These are phyloP conservation scores for Fusarium goolgardi DNA, from an alignment of 2,329 filamentous ascomycete genomes.

Conservation along the genomic window DNA sequence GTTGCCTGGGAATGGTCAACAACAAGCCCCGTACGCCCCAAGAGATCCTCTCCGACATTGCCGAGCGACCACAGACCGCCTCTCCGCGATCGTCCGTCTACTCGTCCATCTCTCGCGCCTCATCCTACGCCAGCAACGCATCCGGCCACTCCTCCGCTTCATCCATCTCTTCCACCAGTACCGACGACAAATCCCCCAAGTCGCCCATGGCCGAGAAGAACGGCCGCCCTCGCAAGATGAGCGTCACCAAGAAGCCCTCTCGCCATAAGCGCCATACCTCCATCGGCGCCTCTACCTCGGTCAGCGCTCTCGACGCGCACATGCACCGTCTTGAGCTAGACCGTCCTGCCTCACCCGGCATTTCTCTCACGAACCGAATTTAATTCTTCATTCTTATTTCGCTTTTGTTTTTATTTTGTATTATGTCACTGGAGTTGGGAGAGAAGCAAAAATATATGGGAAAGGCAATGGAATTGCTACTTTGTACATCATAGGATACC, in stretches of 20 bases:
- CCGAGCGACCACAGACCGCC: constrained; percentile 33
- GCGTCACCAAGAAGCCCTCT: constrained; percentile 43
- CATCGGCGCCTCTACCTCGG: constrained; percentile 36
- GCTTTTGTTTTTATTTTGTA: neutral
- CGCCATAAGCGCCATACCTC: constrained; percentile 44
- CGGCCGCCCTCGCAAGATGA: constrained; percentile 48
- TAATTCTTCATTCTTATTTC: constrained; percentile 16
- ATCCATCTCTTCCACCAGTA: constrained; percentile 41
- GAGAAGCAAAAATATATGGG: neutral
- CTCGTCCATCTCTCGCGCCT: constrained; percentile 46
- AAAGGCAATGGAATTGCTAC: constrained; percentile 23
- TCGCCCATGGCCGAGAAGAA: constrained; percentile 40
- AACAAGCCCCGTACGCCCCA: constrained; percentile 44
- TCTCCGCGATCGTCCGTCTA: constrained; percentile 33
- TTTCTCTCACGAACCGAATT: constrained; percentile 46
- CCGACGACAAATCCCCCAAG: constrained; percentile 41
- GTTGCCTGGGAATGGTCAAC: constrained; percentile 40
- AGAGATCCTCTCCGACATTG: constrained; percentile 48
- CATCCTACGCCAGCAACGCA: constrained; percentile 44
- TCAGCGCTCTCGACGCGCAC: constrained; percentile 39
- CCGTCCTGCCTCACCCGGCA: constrained; percentile 46
- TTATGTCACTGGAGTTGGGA: constrained; percentile 5
- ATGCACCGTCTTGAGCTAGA: constrained; percentile 48
- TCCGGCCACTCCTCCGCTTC: constrained; percentile 41
- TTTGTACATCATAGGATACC: constrained; percentile 38